phyloP scores from a whole-genome alignment of 2,329 filamentous ascomycete species.

The Plenodomus lindquistii region DNA sequence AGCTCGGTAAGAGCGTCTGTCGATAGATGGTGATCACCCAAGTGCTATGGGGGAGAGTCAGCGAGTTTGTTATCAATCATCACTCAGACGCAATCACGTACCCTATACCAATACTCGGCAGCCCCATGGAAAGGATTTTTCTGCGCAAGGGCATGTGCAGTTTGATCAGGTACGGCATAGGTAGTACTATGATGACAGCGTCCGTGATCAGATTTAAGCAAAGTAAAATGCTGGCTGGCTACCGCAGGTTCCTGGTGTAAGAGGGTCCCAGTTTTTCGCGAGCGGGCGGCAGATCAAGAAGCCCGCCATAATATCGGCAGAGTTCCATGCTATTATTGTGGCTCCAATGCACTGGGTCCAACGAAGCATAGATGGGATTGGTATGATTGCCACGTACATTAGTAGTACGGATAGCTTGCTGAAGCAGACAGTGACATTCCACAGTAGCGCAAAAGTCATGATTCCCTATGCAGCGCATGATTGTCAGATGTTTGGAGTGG shows the following conservation, averaged over 20 bases:
- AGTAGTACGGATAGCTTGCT: conserved; percentile 23
- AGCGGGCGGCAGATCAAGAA: conserved; percentile 22
- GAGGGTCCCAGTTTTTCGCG: conserved; percentile 21
- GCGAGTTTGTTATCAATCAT: neutral
- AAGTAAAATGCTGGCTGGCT: conserved; percentile 21
- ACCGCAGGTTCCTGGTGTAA: conserved; percentile 18
- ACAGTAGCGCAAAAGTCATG: conserved; percentile 23
- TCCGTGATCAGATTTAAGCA: conserved; percentile 25
- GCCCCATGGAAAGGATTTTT: conserved; percentile 16
- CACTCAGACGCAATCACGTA: conserved; percentile 3
- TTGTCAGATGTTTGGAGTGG: neutral
- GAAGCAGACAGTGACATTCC: conserved; percentile 25
- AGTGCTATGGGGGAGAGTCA: too few species aligned
- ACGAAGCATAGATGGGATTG: conserved; percentile 10
- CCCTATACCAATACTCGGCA: conserved; percentile 26
- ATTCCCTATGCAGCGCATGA: conserved; percentile 6
- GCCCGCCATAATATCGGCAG: conserved; percentile 13
- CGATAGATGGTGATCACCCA: conserved; percentile 30
- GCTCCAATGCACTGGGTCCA: conserved; percentile 8
- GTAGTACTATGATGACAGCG: conserved; percentile 17
- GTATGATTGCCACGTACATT: conserved; percentile 23
- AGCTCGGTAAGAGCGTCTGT: conserved; percentile 11
- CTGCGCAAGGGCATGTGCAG: conserved; percentile 13
- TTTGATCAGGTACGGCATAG: conserved; percentile 23
- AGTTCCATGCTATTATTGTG: conserved; percentile 17